Evolutionary conservation across 2,329 filamentous ascomycete species (phyloP), one percentile per base, ranked within the genome.

Genomic region (Stachybotrys chlorohalonatus): DNA sequence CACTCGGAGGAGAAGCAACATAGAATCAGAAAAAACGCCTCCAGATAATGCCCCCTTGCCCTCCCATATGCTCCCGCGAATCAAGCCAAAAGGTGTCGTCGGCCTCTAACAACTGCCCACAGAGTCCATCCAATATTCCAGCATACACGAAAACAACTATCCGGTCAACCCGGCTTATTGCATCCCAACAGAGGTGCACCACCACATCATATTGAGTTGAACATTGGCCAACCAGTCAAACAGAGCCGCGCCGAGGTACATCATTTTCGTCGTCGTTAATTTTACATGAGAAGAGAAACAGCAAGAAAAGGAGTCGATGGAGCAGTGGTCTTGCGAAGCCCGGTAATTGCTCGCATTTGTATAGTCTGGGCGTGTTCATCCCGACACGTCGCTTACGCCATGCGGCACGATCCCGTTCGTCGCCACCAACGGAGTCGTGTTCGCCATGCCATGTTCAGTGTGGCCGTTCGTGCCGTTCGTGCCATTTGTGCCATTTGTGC

Each of bases 401-500:
- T 71, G 68, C 51, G 59, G 57, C 45, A 66, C 54, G 15, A 54
- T 59, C 46, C 66, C 62, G 30, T 68, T 64, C 8, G 55, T 54
- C 11, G 58, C 32, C 31, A 57, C 47, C 36, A 42, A 13, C 42
- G 55, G 31, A 24, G 54, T 53, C 15, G 58, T 57, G 53, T 59
- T 60, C 52, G 61, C 61, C 8, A 54, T 52, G 11, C 59, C 59
- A 31, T 59, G 55, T 11, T 57, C 57, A 15, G 53, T 31, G 52
- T 60, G 57, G 17, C 62, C 55, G 62, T 56, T 62, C 8, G 59
- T 63, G 31, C 70, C 72, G 24, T 59, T 58, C 55, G 55, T 67
- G 54, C 70, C 72, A 53, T 74, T 73, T 36, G 36, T 42, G 9
- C 66, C 55, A n/a, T 59, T 55, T 11, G 58, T 55, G 30, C 58